Base-by-base conservation (phyloP, 495 filamentous ascomycete species). In the Chaetomium tenue region DNA sequence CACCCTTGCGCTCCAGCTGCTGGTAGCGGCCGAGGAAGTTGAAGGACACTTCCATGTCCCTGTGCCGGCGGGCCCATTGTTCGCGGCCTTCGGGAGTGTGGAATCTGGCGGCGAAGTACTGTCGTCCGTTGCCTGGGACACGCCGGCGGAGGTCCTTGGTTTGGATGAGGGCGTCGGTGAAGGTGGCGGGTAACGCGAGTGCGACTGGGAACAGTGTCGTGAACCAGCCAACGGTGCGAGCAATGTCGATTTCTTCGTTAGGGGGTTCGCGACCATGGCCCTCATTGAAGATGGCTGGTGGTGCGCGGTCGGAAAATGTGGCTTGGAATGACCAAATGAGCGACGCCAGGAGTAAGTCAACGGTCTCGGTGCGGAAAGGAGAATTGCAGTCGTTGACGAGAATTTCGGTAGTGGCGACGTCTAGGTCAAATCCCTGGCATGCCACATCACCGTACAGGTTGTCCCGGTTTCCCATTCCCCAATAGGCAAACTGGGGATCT, bases 21-120 rank as follows among this genome's bases (percentile, higher is more conserved):
- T 86, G 84, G 63, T 86, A 83, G 55, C 82, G 78, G 1, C 86
- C 86, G 6, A 86, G 78, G 63, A 86, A 88, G 70, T 88, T 88
- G 77, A 88, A 86, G 0, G 77, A 79, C 15, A 88, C 78, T 66
- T 88, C 86, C 71, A 87, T 82, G 13, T 80, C 79, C 63, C 72
- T 76, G 58, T 68, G 55, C 6, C 78, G 80, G 3, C 55, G 52
- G 23, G 72, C 75, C 51, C 57, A 61, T 61, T 26, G 15, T 42
- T 77, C 66, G 11, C 69, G 65, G 26, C 69, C 72, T 8, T 74
- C 75, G 6, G 66, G 63, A 2, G 74, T 74, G 28, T 83, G 70
- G 28, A 80, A 74, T 0, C 82, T 76, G 1, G 67, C 37, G 0
- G 71, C 67, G 46, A 74, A 71, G 55, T 72, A 70, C 0, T 62